Evolutionary conservation across 441 rosid species (phyloP).

Genomic region (Populus hybrid): DNA sequence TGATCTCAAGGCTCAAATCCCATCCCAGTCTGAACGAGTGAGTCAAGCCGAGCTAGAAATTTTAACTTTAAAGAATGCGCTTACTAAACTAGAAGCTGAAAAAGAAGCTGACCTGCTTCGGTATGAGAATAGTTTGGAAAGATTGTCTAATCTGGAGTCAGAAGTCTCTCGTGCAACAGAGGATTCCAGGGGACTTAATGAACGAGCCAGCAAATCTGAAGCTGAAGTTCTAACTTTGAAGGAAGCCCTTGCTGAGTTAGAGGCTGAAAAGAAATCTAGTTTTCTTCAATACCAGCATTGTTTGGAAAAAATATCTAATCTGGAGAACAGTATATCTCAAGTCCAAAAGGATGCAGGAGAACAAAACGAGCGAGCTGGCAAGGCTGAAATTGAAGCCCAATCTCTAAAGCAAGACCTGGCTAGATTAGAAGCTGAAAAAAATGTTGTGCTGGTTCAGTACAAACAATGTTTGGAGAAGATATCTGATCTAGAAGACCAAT

Average conservation of each 20-base stretch:
- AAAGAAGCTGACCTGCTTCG: slow-evolving; percentile 71
- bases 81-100: slow-evolving; percentile 81
- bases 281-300: slow-evolving; percentile 69
- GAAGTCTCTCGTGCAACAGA: slow-evolving; percentile 70
- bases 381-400: slow-evolving; percentile 55
- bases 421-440: slow-evolving; percentile 64
- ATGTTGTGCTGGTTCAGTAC: slow-evolving; percentile 50
- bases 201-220: slow-evolving; percentile 74
- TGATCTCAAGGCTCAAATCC: slow-evolving; percentile 40
- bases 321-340: slow-evolving; percentile 50
- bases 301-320: slow-evolving; percentile 59
- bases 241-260: slow-evolving; percentile 54
- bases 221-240: slow-evolving; percentile 64
- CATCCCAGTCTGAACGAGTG: slow-evolving; percentile 62
- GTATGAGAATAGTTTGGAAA: slow-evolving; percentile 71
- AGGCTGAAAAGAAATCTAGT: slow-evolving; percentile 55
- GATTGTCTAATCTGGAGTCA: slow-evolving; percentile 62
- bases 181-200: slow-evolving; percentile 51
- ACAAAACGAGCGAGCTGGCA: slow-evolving; percentile 50
- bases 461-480: slow-evolving; percentile 55
- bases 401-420: slow-evolving; percentile 52
- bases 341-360: slow-evolving; percentile 59
- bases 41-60: slow-evolving; percentile 77
- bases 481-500: slow-evolving; percentile 55
- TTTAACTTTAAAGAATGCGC: slow-evolving; percentile 57